These are phyloP conservation scores for Neonectria hederae DNA, from an alignment of 2,329 filamentous ascomycete species.

Conservation along the genomic window DNA sequence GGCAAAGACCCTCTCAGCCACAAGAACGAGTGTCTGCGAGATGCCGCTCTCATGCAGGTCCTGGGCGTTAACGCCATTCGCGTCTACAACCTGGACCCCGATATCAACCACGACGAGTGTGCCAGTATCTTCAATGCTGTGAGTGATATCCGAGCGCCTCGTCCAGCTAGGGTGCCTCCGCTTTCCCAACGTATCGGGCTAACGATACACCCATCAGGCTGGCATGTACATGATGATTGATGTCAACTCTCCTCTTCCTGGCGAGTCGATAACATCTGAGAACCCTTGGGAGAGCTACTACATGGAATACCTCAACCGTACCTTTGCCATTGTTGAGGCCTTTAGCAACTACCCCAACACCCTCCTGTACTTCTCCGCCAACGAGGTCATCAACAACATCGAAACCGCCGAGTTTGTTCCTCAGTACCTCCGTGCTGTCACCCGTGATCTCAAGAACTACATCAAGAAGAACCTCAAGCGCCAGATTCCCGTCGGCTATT, in stretches of 20 bases:
- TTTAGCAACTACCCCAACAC: slow-evolving; percentile 75
- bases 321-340: slow-evolving; percentile 72
- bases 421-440: slow-evolving; percentile 79
- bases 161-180: too few relatives aligned
- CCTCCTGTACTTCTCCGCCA: slow-evolving; percentile 79
- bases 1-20: slow-evolving; percentile 70
- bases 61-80: slow-evolving; percentile 74
- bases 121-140: slow-evolving; percentile 73
- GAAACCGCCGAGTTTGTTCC: slow-evolving; percentile 68
- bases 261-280: slow-evolving; percentile 64
- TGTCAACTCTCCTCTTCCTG: slow-evolving; percentile 71
- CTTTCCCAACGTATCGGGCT: background rate
- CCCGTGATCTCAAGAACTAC: slow-evolving; percentile 83
- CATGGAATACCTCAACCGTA: slow-evolving; percentile 69
- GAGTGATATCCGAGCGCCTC: slow-evolving; percentile 25
- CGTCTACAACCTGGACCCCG: slow-evolving; percentile 74
- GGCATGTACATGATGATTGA: slow-evolving; percentile 76
- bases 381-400: slow-evolving; percentile 78
- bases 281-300: slow-evolving; percentile 70
- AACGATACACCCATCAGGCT: slow-evolving; percentile 49
- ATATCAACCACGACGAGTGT: slow-evolving; percentile 73
- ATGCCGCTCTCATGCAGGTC: slow-evolving; percentile 72
- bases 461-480: slow-evolving; percentile 76
- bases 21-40: slow-evolving; percentile 66
- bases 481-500: slow-evolving; percentile 80